Evolutionary conservation across 768 basidiomycete genomes (phyloP).

Genomic region (Jaapia argillacea): DNA sequence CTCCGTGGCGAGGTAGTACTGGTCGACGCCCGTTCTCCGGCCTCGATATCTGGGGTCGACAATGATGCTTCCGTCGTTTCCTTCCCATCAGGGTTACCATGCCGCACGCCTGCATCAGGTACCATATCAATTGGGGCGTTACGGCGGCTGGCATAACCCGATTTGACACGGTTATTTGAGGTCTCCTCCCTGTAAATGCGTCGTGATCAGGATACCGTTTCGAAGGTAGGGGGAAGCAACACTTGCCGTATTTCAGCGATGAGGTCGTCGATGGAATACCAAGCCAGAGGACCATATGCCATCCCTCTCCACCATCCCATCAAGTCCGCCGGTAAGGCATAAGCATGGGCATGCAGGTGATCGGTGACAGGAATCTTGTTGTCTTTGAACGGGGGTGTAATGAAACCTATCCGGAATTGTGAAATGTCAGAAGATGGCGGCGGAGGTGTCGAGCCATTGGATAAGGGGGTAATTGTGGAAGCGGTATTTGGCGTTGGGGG

Average conservation of each 20-base stretch:
- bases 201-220: background rate
- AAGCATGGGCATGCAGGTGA: slow-evolving; percentile 72
- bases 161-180: slow-evolving; percentile 79
- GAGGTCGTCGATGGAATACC: slow-evolving; percentile 71
- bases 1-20: slow-evolving; percentile 8
- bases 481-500: too few relatives aligned
- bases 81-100: slow-evolving; percentile 52
- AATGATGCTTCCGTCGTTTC: slow-evolving; percentile 50
- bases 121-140: slow-evolving; percentile 65
- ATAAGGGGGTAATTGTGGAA: too few relatives aligned
- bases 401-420: slow-evolving; percentile 62
- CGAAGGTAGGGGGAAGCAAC: slow-evolving; percentile 1
- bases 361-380: slow-evolving; percentile 72
- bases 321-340: slow-evolving; percentile 51
- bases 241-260: slow-evolving; percentile 74
- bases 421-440: slow-evolving; percentile 20
- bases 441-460: background rate
- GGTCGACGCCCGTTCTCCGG: slow-evolving; percentile 15
- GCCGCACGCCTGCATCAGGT: slow-evolving; percentile 58
- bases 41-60: slow-evolving; percentile 28
- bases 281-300: slow-evolving; percentile 57
- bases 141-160: slow-evolving; percentile 48
- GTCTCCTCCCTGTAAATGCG: slow-evolving; percentile 55
- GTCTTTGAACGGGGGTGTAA: slow-evolving; percentile 70
- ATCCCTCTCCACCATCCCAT: slow-evolving; percentile 67